These are phyloP conservation scores for Capronia americana DNA, from an alignment of 2,329 filamentous ascomycete species.

Conservation along the genomic window DNA sequence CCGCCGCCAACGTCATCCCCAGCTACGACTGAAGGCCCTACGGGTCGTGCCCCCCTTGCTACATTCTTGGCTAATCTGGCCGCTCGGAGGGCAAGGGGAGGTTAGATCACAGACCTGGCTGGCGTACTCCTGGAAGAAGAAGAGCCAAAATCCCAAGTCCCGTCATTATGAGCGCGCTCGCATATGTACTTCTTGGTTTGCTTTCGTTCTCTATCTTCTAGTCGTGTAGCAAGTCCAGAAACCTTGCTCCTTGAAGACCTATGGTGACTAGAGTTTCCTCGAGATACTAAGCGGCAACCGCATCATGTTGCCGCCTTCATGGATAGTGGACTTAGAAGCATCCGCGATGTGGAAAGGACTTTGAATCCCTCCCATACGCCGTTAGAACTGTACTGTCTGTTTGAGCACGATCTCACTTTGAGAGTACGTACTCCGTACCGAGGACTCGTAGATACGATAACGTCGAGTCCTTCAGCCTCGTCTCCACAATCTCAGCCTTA, in stretches of 20 bases:
- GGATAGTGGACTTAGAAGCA: not conserved
- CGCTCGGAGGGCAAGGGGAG: constrained; percentile 27
- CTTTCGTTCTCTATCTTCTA: not conserved
- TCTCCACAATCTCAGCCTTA: constrained; percentile 12
- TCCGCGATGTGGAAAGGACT: not conserved
- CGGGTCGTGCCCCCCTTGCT: constrained; percentile 26
- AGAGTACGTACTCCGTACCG: not conserved
- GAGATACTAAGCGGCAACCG: not conserved
- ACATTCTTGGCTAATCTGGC: constrained; percentile 30
- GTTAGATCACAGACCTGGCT: not conserved
- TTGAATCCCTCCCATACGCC: not conserved
- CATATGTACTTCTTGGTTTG: not conserved
- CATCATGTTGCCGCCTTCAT: too few relatives aligned
- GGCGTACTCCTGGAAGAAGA: not conserved
- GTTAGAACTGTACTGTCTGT: not conserved
- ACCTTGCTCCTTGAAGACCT: not conserved
- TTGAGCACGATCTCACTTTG: not conserved
- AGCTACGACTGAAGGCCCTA: constrained; percentile 22
- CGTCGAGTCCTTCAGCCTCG: not conserved
- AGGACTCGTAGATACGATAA: not conserved
- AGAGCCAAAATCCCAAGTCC: not conserved
- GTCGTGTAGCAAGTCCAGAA: not conserved
- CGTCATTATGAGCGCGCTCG: not conserved
- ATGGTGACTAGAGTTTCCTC: not conserved
- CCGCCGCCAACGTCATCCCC: constrained; percentile 15